Evolutionary conservation across 768 basidiomycete species (phyloP), one percentile per base, ranked within the genome.

Genomic region (Crassisporium funariophilum): DNA sequence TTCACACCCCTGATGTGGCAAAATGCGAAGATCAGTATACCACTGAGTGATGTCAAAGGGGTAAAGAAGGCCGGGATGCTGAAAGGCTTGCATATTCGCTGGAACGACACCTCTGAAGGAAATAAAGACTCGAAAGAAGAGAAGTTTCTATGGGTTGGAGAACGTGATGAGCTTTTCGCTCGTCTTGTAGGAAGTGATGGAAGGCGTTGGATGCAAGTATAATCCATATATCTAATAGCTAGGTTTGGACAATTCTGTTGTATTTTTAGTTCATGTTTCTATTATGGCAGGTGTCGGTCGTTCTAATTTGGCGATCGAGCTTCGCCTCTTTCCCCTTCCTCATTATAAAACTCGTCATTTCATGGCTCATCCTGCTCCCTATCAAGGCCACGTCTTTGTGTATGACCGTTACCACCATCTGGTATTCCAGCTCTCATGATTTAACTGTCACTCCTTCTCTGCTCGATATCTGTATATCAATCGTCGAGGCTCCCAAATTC

Each of bases 131-230:
- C 71, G 47, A 72, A 65, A 43, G 77, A 79, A 44, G 82, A 80
- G 41, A 78, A 65, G 53, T 84, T 87, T 56, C 50, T 65, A 13
- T 84, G 82, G 79, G 73, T 86, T 29, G 78, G 77, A 23, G 71
- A 66, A 19, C 76, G 84, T 4, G 83, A 87, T 61, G 84, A 86
- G 37, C 59, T 87, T 13, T 86, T 88, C 60, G 81, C 81, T 35
- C 65, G 83, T 47, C 72, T 88, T 10, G 71, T 86, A 13, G 80
- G 80, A 12, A 62, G 65, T 53, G 72, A 74, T 21, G 76, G 75
- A 16, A 65, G 64, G 35, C 69, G 69, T 22, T 83, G 82, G 82
- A 60, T 75, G 46, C 75, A 68, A 52, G 57, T 74, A 21, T 79
- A 63, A 74, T 33, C 25, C 25, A 23, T 24, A 36, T 23, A 21